These are phyloP conservation scores for Pleoardoris graminearum DNA, from an alignment of 2,329 filamentous ascomycete genomes.

Conservation along the genomic window DNA sequence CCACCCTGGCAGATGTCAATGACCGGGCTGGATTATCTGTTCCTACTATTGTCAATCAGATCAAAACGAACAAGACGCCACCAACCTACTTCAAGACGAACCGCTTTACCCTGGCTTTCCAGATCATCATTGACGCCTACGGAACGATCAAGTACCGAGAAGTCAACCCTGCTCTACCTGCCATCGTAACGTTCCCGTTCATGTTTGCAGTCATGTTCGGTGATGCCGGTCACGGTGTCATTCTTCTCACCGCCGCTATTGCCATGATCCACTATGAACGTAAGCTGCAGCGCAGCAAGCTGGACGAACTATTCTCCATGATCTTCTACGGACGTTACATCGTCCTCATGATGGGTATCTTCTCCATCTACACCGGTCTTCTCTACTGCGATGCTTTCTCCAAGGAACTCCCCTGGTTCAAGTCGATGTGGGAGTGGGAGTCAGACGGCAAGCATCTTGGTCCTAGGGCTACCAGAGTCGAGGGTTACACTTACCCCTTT, in stretches of 20 bases:
- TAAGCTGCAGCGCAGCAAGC: slow-evolving; percentile 78
- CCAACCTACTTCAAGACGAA: slow-evolving; percentile 98
- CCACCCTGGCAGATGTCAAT: slow-evolving; percentile 93
- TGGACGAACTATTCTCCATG: slow-evolving; percentile 97
- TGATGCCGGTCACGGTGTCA: slow-evolving; percentile 88
- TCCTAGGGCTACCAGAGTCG: slow-evolving; percentile 66
- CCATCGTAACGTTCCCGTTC: slow-evolving; percentile 98
- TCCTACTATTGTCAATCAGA: slow-evolving; percentile 97
- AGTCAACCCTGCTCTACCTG: slow-evolving; percentile 92
- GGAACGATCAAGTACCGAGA: slow-evolving; percentile 97
- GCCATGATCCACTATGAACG: slow-evolving; percentile 99
- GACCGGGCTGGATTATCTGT: slow-evolving; percentile 95
- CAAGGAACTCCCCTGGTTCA: slow-evolving; percentile 84
- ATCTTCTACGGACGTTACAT: slow-evolving; percentile 99
- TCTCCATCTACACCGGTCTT: slow-evolving; percentile 94
- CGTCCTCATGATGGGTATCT: slow-evolving; percentile 95
- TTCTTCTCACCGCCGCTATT: slow-evolving; percentile 81
- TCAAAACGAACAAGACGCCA: slow-evolving; percentile 94
- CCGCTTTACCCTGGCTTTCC: slow-evolving; percentile 97
- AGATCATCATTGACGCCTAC: slow-evolving; percentile 98
- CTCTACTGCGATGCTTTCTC: slow-evolving; percentile 99
- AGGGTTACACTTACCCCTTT: slow-evolving; percentile 87
- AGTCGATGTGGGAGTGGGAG: slow-evolving; percentile 88
- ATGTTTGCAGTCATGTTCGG: slow-evolving; percentile 99
- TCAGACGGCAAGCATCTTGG: slow-evolving; percentile 57